Conservation (phyloP, 805 yeast genomes). For the Cyberlindnera mrakii region DNA sequence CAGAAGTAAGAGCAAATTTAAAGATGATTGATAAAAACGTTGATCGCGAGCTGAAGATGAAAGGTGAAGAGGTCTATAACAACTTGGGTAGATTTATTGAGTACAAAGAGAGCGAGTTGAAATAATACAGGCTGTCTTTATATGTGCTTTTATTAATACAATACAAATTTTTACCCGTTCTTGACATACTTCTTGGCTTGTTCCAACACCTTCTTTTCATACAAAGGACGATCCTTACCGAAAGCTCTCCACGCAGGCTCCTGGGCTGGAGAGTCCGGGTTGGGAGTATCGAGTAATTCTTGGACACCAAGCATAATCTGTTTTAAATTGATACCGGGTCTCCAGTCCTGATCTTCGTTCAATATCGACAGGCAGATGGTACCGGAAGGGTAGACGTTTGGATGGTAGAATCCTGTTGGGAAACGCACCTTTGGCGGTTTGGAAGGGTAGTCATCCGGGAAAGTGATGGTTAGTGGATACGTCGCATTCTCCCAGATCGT, state of each 20-base stretch:
- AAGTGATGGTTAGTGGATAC: constrained; percentile 73
- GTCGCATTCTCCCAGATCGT: constrained; percentile 91
- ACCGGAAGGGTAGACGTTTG: constrained; percentile 96
- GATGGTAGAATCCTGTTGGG: constrained; percentile 89
- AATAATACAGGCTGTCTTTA: background rate
- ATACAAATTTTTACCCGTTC: background rate
- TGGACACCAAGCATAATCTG: constrained; percentile 90
- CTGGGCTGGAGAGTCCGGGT: constrained; percentile 95
- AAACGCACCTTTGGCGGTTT: constrained; percentile 94
- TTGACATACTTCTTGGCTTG: constrained; percentile 71
- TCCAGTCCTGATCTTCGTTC: constrained; percentile 96
- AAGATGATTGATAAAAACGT: constrained; percentile 65
- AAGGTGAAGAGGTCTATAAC: constrained; percentile 58
- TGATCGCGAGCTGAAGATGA: constrained; percentile 47
- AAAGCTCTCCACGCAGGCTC: constrained; percentile 93
- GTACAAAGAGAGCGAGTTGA: constrained; percentile 43
- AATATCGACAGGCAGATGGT: constrained; percentile 89
- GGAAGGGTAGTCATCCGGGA: constrained; percentile 91
- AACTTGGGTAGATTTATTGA: constrained; percentile 72
- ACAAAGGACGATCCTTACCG: constrained; percentile 57
- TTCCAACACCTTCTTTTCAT: constrained; percentile 71
- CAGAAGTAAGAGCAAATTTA: constrained; percentile 45
- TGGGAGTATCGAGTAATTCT: constrained; percentile 83
- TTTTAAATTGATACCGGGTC: constrained; percentile 90
- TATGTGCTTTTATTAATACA: background rate